These are phyloP conservation scores for Metarhizium anisopliae DNA, from an alignment of 2,329 filamentous ascomycete species.

Conservation along the genomic window DNA sequence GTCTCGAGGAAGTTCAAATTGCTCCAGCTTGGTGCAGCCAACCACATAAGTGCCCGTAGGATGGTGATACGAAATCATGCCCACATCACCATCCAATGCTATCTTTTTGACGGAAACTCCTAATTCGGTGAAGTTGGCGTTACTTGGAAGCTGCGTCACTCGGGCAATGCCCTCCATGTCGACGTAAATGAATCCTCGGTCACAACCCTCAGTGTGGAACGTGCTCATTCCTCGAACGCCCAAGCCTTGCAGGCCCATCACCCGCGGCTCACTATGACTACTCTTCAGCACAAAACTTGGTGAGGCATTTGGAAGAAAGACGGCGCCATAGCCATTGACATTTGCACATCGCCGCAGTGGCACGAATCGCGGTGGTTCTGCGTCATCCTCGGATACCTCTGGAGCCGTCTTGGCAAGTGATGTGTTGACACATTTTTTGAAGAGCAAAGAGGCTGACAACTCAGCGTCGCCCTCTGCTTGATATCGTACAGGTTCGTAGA, in stretches of 20 bases:
- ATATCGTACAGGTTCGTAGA: conserved; percentile 72
- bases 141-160: conserved; percentile 60
- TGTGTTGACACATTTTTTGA: conserved; percentile 66
- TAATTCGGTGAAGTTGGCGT: conserved; percentile 62
- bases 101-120: conserved; percentile 70
- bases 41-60: conserved; percentile 68
- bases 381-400: conserved; percentile 40
- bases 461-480: conserved; percentile 24
- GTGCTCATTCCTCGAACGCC: conserved; percentile 63
- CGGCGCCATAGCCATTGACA: conserved; percentile 67
- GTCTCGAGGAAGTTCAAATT: conserved; percentile 79
- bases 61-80: conserved; percentile 67
- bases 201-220: conserved; percentile 69
- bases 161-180: conserved; percentile 64
- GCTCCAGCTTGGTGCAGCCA: conserved; percentile 56
- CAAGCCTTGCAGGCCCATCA: conserved; percentile 62
- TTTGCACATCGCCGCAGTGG: conserved; percentile 52
- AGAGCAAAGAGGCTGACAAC: conserved; percentile 54
- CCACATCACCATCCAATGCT: conserved; percentile 58
- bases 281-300: conserved; percentile 79
- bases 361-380: conserved; percentile 36
- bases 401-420: conserved; percentile 51
- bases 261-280: conserved; percentile 64
- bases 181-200: conserved; percentile 75
- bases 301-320: conserved; percentile 74